phyloP scores from a whole-genome alignment of 495 filamentous ascomycete species.

The Wilcoxina mikolae region DNA sequence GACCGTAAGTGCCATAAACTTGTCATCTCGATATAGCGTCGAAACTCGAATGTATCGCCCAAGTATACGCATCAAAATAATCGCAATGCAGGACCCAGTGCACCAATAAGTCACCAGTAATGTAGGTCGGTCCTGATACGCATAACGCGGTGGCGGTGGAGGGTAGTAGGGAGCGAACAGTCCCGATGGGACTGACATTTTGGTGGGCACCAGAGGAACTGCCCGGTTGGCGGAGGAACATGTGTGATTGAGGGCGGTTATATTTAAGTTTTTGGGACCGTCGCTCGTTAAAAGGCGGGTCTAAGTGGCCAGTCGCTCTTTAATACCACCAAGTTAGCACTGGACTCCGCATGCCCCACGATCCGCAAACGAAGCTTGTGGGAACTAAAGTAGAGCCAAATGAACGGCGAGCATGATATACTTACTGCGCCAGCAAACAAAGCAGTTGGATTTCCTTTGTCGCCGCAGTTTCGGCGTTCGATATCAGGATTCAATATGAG shows the following conservation, averaged over 20 bases:
- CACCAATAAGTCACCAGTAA: conserved; percentile 93
- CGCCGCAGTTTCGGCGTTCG: not conserved
- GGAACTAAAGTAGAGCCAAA: no score
- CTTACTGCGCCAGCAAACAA: no score
- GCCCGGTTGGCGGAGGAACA: not conserved
- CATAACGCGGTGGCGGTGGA: conserved; percentile 7
- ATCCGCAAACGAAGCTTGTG: no score
- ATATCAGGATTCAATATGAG: not conserved
- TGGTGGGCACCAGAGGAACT: not conserved
- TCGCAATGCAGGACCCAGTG: conserved; percentile 60
- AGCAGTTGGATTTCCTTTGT: not conserved
- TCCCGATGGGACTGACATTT: not conserved
- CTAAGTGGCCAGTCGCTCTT: no score
- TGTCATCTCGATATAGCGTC: conserved; percentile 72
- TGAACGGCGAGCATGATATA: no score
- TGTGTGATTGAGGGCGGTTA: not conserved
- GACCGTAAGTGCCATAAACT: conserved; percentile 62
- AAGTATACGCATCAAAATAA: conserved; percentile 60
- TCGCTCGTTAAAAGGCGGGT: no score
- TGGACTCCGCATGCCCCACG: no score
- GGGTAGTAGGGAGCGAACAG: not conserved
- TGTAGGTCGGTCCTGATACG: conserved; percentile 47
- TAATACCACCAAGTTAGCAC: no score
- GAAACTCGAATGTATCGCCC: conserved; percentile 74
- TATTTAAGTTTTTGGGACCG: not conserved